Base-by-base conservation (phyloP, 2,329 filamentous ascomycete genomes). In the Pezicula neosporulosa region DNA sequence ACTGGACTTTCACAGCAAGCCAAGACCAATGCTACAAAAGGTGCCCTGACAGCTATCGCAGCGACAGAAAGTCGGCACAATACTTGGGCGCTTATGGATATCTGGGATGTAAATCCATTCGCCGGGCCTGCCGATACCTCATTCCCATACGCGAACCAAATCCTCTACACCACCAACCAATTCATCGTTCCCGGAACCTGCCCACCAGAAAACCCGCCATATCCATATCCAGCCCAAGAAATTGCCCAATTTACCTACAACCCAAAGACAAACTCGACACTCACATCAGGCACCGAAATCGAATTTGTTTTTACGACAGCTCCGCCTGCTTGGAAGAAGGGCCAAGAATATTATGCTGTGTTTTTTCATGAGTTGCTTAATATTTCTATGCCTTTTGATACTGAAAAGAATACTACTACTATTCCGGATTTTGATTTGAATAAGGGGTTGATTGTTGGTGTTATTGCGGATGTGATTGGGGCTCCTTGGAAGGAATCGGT, bases 141-240 rank as follows among this genome's bases (percentile, higher is more conserved):
- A 3, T 75, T 67, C 56, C 69, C 69, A 2, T 73, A 72, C 51
- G 67, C 70, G 15, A 71, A 71, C 54, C 60, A 73, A 57, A 68
- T 74, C 33, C 60, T 73, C 27, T 66, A 70, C 44, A 64, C 61
- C 7, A 73, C 70, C 10, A 68, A 66, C 39, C 51, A 55, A n/a
- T 68, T 64, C 49, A 52, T 69, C 19, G 50, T 68, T 28, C 60
- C 60, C 6, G 67, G 63, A 2, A 63, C 59, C 50, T 73, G 70
- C 53, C 70, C 70, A 7, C 15, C 47, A 9, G 62, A 56, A 19
- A 73, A 72, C 55, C 70, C 69, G 3, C 43, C 43, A n/a, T 72
- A 70, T 53, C 71, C 70, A 7, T 59, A 56, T 7, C 70, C 71
- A 12, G 61, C 60, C 28, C 69, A 72, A 54, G 52, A 63, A 6